phyloP scores from a whole-genome alignment of 176 grass and related monocot species.

The Eremochloa ophiuroides region DNA sequence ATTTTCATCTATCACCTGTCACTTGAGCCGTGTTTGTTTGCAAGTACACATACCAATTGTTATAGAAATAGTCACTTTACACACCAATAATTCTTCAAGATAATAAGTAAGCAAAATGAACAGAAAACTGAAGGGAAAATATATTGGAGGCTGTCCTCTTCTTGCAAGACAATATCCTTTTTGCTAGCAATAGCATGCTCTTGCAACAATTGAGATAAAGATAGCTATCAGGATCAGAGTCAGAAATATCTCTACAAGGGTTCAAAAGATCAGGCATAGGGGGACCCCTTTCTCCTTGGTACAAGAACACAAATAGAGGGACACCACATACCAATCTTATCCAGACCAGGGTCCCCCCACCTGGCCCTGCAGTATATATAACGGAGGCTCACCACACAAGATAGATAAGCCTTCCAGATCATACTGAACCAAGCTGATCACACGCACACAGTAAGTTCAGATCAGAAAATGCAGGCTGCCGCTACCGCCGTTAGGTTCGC shows the following conservation, averaged over 20 bases:
- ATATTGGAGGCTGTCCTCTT: neutral
- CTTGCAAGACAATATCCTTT: neutral
- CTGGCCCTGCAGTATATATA: neutral
- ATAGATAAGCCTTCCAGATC: conserved; percentile 24
- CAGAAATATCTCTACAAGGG: conserved; percentile 35
- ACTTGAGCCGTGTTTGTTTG: neutral
- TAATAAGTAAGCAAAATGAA: neutral
- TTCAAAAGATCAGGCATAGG: neutral
- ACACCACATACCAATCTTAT: conserved; percentile 27
- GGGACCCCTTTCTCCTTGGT: neutral
- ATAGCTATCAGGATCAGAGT: conserved; percentile 3
- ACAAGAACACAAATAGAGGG: neutral
- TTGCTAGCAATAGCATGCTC: neutral
- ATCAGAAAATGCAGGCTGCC: conserved; percentile 6
- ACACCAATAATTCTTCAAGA: neutral
- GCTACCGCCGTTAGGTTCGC: conserved; percentile 9
- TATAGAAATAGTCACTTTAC: neutral
- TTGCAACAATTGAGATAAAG: conserved; percentile 1
- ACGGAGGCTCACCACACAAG: neutral
- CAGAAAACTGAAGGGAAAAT: neutral
- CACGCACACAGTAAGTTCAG: neutral
- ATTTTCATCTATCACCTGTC: neutral
- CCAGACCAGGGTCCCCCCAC: neutral
- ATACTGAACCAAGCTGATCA: neutral
- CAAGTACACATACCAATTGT: neutral